phyloP scores from a whole-genome alignment of 2,329 filamentous ascomycete species.

The Aspergillus melleus region DNA sequence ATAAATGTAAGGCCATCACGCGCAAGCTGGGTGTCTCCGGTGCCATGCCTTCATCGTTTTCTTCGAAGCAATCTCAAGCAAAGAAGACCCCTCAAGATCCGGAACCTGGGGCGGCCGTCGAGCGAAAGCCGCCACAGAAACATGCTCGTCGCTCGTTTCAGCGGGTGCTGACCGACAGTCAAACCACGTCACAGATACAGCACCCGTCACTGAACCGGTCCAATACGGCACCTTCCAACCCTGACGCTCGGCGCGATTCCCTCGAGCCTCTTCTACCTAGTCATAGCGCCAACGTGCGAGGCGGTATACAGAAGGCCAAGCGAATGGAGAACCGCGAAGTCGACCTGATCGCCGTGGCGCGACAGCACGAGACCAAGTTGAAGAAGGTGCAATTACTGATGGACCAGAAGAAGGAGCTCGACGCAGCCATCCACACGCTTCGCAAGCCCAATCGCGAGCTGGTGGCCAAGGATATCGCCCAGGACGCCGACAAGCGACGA shows the following conservation, averaged over 20 bases:
- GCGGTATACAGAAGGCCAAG: conserved; percentile 46
- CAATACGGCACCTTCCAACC: conserved; percentile 43
- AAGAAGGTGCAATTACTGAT: conserved; percentile 47
- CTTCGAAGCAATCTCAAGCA: conserved; percentile 28
- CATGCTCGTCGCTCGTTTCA: conserved; percentile 43
- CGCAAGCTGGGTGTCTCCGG: conserved; percentile 49
- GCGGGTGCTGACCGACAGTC: conserved; percentile 49
- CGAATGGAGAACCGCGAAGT: conserved; percentile 51
- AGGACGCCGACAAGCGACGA: conserved; percentile 41
- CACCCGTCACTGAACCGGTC: conserved; percentile 44
- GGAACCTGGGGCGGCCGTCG: conserved; percentile 34
- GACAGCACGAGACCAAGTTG: conserved; percentile 47
- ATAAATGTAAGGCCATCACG: conserved; percentile 47
- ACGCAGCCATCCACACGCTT: conserved; percentile 48
- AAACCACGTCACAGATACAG: conserved; percentile 31
- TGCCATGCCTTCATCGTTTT: conserved; percentile 35
- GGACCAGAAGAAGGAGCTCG: conserved; percentile 50
- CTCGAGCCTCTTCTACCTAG: conserved; percentile 42
- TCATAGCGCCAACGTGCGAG: conserved; percentile 38
- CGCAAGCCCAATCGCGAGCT: conserved; percentile 50
- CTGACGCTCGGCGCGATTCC: conserved; percentile 41
- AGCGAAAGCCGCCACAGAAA: conserved; percentile 29
- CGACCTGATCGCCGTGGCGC: conserved; percentile 47
- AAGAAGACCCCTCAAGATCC: conserved; percentile 27
- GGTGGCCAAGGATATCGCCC: conserved; percentile 46